phyloP scores from a whole-genome alignment of 2,329 filamentous ascomycete species.

The Hypoxylon sp. region DNA sequence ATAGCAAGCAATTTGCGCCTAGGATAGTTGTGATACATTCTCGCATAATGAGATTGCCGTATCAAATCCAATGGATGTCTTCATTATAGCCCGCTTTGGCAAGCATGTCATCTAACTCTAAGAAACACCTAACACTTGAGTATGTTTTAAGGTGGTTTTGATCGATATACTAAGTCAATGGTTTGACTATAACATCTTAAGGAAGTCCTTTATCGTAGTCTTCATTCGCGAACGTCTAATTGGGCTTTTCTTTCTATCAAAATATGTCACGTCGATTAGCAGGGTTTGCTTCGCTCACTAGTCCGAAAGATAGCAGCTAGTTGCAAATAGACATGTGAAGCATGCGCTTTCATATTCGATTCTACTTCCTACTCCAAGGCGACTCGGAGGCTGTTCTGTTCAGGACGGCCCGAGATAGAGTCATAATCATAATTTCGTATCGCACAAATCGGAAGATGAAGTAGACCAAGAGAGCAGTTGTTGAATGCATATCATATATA shows the following conservation, averaged over 20 bases:
- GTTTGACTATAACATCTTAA: background rate
- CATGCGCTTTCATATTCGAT: no score
- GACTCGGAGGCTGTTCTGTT: background rate
- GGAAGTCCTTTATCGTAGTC: background rate
- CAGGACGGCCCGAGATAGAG: background rate
- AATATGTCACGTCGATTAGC: no score
- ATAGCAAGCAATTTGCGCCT: slow-evolving; percentile 37
- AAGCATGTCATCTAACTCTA: background rate
- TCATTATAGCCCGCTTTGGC: background rate
- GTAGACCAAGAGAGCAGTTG: background rate
- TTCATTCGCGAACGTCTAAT: background rate
- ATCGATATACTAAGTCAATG: background rate
- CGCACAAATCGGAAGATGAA: background rate
- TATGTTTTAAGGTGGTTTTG: background rate
- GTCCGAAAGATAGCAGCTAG: background rate
- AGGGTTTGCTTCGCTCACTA: background rate
- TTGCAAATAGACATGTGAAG: background rate
- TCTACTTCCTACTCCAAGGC: no score
- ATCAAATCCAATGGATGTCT: background rate
- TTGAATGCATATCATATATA: background rate
- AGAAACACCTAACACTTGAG: no score
- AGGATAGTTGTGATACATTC: slow-evolving; percentile 12
- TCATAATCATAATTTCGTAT: background rate
- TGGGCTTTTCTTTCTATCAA: background rate
- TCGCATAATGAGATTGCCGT: slow-evolving; percentile 10